Conservation (phyloP, 129 eudicot genomes). For the Artemisia tridentata region DNA sequence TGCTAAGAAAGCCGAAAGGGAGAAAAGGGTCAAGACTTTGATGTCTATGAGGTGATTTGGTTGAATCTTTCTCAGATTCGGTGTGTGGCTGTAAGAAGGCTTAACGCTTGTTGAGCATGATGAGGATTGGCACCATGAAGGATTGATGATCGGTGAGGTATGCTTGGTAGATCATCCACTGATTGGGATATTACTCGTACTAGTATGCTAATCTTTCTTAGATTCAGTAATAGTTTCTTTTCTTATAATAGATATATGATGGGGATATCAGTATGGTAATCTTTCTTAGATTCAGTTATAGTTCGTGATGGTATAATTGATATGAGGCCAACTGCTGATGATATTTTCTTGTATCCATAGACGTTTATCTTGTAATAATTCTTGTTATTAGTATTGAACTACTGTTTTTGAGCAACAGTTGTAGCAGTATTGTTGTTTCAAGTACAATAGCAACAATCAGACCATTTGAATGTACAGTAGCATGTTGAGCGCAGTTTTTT, state of each 20-base stretch:
- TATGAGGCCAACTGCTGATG: conserved; percentile 1
- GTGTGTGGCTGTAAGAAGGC: conserved; percentile 15
- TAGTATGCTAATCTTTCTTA: neutral
- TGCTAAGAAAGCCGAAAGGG: conserved; percentile 77
- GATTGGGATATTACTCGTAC: conserved; percentile 27
- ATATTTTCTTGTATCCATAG: conserved; percentile 15
- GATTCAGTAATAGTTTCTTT: conserved; percentile 17
- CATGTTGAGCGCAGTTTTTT: too few species aligned
- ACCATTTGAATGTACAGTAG: neutral
- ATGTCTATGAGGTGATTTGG: conserved; percentile 71
- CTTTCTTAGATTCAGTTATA: too few species aligned
- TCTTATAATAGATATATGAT: conserved; percentile 3
- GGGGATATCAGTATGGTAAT: too few species aligned
- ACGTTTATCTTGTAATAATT: neutral
- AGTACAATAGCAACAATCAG: too few species aligned
- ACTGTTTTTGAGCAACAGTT: too few species aligned
- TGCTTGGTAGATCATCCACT: conserved; percentile 31
- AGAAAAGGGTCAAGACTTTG: conserved; percentile 56
- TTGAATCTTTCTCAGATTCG: conserved; percentile 12
- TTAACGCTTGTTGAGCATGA: conserved; percentile 46
- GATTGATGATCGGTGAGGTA: conserved; percentile 5
- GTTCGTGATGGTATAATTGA: too few species aligned
- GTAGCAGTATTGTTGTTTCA: too few species aligned
- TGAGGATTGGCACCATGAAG: neutral
- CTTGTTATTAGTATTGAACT: neutral